A percentile compares a stretch with the other conserved stretches of the same genome.
Evolutionary conservation across 306 rosid genomes (phyloP).

Genomic region (Calophaca sinica): DNA sequence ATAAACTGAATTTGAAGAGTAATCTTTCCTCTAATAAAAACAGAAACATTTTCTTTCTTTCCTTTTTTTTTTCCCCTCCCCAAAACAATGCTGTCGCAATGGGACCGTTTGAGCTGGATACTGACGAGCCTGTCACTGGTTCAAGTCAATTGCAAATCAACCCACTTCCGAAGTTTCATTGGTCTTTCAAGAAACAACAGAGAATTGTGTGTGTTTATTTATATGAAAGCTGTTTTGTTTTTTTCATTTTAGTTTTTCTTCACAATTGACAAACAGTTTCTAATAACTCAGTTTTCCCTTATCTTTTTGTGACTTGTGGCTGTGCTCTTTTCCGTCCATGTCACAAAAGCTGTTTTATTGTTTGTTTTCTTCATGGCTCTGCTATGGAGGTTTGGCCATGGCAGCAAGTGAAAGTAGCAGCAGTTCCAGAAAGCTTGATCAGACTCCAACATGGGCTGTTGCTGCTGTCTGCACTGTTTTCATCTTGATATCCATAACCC

Average conservation of each 20-base stretch:
- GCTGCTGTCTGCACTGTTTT: constrained; percentile 81
- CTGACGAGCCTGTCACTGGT: no score
- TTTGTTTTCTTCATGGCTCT: constrained; percentile 19
- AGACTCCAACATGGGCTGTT: constrained; percentile 96
- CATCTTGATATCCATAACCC: constrained; percentile 64
- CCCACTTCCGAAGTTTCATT: no score
- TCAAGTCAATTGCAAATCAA: no score
- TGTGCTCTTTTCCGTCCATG: neutral
- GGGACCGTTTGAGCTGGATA: no score
- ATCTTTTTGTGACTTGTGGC: no score
- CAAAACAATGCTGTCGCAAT: neutral
- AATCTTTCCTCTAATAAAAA: neutral
- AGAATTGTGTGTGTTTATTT: neutral
- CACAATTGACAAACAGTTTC: neutral
- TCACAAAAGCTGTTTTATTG: neutral
- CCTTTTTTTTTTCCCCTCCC: no score
- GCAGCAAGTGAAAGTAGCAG: constrained; percentile 52
- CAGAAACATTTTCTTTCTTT: neutral
- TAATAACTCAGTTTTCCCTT: neutral
- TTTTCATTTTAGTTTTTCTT: neutral
- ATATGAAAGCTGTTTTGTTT: neutral
- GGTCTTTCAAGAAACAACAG: neutral
- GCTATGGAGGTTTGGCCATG: constrained; percentile 52
- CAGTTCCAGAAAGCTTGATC: constrained; percentile 63
- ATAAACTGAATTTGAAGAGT: neutral